Conservation (phyloP, 495 filamentous ascomycete genomes). For the Letharia lupina region DNA sequence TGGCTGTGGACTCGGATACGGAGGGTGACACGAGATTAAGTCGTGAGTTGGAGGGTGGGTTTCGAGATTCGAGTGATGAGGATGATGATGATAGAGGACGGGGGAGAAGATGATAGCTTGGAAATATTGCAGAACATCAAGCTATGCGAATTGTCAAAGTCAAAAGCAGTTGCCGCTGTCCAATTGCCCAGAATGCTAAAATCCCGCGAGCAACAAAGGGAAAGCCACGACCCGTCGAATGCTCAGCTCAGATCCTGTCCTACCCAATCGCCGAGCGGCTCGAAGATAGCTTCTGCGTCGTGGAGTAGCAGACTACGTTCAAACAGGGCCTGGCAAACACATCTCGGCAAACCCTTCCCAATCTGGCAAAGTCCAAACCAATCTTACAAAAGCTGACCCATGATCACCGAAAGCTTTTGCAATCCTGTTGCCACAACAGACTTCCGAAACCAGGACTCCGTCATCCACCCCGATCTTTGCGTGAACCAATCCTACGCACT, state of each 20-base stretch:
- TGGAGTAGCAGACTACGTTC: neutral
- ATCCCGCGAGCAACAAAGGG: neutral
- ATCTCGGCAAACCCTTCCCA: no score
- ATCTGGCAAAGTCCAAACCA: neutral
- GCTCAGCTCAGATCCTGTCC: neutral
- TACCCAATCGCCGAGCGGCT: neutral
- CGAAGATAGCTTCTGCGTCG: neutral
- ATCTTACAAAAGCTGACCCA: neutral
- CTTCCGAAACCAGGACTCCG: neutral
- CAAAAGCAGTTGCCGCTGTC: neutral
- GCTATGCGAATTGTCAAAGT: neutral
- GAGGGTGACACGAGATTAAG: slow-evolving; percentile 53
- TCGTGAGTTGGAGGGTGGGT: slow-evolving; percentile 76
- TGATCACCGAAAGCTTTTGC: neutral
- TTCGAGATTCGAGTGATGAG: slow-evolving; percentile 47
- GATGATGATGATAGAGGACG: slow-evolving; percentile 20
- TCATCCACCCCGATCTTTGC: neutral
- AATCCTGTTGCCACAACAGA: neutral
- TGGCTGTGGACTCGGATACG: slow-evolving; percentile 39
- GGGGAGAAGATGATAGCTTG: neutral
- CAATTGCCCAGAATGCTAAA: neutral
- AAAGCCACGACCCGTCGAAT: neutral
- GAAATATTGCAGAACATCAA: neutral
- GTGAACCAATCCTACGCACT: neutral
- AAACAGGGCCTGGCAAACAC: no score